phyloP scores from a whole-genome alignment of 2,329 filamentous ascomycete genomes.

The Aspergillus candidus region DNA sequence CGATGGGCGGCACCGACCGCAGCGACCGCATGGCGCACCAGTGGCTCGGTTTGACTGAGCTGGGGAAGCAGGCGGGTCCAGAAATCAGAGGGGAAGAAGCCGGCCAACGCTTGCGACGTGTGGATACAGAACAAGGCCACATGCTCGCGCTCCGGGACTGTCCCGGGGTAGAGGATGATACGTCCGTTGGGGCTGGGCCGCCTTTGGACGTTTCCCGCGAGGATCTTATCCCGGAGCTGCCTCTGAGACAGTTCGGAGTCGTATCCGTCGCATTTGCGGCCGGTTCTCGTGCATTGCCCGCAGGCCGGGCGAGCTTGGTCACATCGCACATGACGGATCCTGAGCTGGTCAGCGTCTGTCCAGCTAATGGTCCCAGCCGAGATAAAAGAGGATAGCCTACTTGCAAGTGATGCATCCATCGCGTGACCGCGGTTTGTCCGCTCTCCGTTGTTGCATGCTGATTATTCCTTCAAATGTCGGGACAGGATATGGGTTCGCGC shows the following conservation, averaged over 20 bases:
- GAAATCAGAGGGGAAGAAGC: slow-evolving; percentile 32
- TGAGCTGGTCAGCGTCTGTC: slow-evolving; percentile 17
- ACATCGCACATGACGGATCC: slow-evolving; percentile 53
- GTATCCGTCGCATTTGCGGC: slow-evolving; percentile 54
- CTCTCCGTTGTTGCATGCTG: no score
- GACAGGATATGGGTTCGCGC: no score
- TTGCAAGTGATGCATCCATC: slow-evolving; percentile 52
- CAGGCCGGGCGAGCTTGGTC: slow-evolving; percentile 52
- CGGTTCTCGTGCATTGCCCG: slow-evolving; percentile 49
- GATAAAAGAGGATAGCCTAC: slow-evolving; percentile 31
- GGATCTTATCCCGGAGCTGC: slow-evolving; percentile 7
- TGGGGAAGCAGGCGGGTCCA: slow-evolving; percentile 40
- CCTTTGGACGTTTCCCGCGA: background rate
- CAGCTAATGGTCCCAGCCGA: background rate
- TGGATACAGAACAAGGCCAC: slow-evolving; percentile 39
- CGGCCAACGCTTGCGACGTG: slow-evolving; percentile 39
- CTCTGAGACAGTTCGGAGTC: slow-evolving; percentile 13
- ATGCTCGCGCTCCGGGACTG: slow-evolving; percentile 30
- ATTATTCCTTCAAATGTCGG: no score
- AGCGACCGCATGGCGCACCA: slow-evolving; percentile 46
- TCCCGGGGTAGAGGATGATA: slow-evolving; percentile 17
- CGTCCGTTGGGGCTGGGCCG: slow-evolving; percentile 11
- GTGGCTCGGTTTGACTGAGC: slow-evolving; percentile 41
- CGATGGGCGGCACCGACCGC: slow-evolving; percentile 48
- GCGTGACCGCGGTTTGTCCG: slow-evolving; percentile 5